These are phyloP conservation scores for Cyberlindnera euphorbiae DNA, from an alignment of 805 yeast genomes.

Conservation along the genomic window DNA sequence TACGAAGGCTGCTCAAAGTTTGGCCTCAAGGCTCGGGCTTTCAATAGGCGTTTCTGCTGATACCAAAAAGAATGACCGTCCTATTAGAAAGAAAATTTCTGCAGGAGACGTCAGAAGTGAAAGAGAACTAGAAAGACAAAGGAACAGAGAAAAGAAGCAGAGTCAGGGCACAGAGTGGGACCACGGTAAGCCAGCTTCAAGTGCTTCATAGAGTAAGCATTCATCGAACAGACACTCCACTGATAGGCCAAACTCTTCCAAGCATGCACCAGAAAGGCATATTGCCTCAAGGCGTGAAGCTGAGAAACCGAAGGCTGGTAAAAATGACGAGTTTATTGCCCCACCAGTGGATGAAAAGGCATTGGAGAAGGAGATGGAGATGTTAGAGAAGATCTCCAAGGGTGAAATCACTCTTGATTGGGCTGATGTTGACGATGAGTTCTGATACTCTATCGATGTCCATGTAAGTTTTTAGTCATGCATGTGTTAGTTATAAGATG, in stretches of 20 bases:
- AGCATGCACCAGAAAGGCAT: no score
- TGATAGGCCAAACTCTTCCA: no score
- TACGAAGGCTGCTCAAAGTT: conserved; percentile 18
- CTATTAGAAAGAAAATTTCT: conserved; percentile 1
- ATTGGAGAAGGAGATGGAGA: conserved; percentile 9
- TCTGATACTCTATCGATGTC: no score
- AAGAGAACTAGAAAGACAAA: conserved; percentile 11
- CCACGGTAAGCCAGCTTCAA: conserved; percentile 9
- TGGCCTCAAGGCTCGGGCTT: conserved; percentile 24
- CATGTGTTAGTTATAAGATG: no score
- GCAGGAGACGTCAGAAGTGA: conserved; percentile 1
- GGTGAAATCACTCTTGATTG: conserved; percentile 20
- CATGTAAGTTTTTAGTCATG: no score
- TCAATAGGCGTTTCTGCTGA: conserved; percentile 1
- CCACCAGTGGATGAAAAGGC: background rate
- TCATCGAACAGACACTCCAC: background rate
- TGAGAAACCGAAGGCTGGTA: background rate
- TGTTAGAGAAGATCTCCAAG: conserved; percentile 14
- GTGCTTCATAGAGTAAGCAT: background rate
- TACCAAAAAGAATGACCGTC: background rate
- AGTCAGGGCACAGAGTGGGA: conserved; percentile 12
- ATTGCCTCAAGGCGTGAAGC: no score
- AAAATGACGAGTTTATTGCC: background rate
- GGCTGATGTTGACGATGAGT: conserved; percentile 23
- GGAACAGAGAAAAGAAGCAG: conserved; percentile 8